Percentiles rank a stretch among this genome's conserved stretches.
These are phyloP conservation scores for Aurifilum marmelostoma DNA, from an alignment of 2,329 filamentous ascomycete genomes.

Conservation along the genomic window DNA sequence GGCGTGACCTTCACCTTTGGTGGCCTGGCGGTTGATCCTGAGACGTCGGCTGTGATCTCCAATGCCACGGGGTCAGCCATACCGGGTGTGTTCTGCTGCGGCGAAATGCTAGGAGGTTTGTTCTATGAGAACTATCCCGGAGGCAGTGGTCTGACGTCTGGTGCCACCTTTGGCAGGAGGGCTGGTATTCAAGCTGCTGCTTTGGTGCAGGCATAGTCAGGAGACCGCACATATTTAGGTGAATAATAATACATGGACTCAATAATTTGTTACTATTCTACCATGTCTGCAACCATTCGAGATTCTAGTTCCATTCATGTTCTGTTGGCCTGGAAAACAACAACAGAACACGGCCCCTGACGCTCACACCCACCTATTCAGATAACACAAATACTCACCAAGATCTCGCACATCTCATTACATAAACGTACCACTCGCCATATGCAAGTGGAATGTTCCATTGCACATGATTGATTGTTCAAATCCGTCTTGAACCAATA, in stretches of 20 bases:
- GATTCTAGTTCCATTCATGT: too few relatives aligned
- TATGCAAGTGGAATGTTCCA: neutral
- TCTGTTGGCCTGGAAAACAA: neutral
- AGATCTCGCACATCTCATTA: neutral
- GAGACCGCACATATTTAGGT: too few relatives aligned
- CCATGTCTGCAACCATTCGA: too few relatives aligned
- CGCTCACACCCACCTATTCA: neutral
- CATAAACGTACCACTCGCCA: neutral
- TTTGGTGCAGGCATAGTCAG: neutral
- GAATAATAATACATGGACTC: too few relatives aligned
- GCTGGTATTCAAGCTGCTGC: conserved; percentile 43
- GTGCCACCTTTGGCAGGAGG: conserved; percentile 54
- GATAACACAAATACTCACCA: neutral
- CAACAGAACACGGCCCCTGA: too few relatives aligned
- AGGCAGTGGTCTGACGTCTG: conserved; percentile 63
- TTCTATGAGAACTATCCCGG: conserved; percentile 68
- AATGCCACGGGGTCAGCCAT: conserved; percentile 49
- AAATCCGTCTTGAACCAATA: neutral
- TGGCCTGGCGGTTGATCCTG: conserved; percentile 58
- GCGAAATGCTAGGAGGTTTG: conserved; percentile 68
- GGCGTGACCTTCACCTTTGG: conserved; percentile 73
- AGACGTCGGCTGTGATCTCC: conserved; percentile 57
- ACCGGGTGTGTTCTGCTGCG: conserved; percentile 60
- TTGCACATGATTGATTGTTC: neutral
- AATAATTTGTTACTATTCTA: too few relatives aligned